Conservation (phyloP, 129 eudicot species). For the Artemisia annua region DNA sequence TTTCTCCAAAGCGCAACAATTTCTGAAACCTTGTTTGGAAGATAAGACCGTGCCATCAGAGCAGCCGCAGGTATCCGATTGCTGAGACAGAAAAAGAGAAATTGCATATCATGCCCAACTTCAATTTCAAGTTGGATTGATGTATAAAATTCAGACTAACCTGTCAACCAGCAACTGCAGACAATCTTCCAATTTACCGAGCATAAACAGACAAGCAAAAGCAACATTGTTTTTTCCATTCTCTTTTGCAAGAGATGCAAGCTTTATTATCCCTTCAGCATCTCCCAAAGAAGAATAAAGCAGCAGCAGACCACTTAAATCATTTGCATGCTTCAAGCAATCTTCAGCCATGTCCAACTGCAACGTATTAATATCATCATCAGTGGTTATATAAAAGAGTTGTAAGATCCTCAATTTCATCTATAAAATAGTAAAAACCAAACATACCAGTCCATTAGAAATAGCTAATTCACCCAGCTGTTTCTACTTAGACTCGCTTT, state of each 20-base stretch:
- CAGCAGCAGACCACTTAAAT: constrained; percentile 79
- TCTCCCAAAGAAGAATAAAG: constrained; percentile 81
- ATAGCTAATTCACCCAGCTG: constrained; percentile 88
- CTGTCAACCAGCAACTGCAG: constrained; percentile 75
- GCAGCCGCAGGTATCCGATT: constrained; percentile 90
- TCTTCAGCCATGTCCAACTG: constrained; percentile 87
- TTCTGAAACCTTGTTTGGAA: constrained; percentile 87
- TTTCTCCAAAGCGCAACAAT: constrained; percentile 82
- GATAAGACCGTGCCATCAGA: constrained; percentile 82
- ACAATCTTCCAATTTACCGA: constrained; percentile 82
- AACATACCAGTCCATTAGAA: constrained; percentile 78
- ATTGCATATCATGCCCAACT: not conserved
- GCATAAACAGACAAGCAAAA: constrained; percentile 71
- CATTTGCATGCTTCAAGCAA: constrained; percentile 73
- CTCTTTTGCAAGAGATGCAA: constrained; percentile 83
- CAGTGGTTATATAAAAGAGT: not conserved
- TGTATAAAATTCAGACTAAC: constrained; percentile 16
- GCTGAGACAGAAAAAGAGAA: constrained; percentile 26
- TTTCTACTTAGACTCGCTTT: constrained; percentile 82
- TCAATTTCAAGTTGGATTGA: too few relatives aligned
- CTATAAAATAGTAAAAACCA: too few relatives aligned
- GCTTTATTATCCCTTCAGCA: constrained; percentile 70
- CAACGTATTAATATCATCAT: constrained; percentile 12
- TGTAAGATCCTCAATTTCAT: not conserved
- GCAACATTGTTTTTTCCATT: constrained; percentile 84